A percentile compares a stretch with the other conserved stretches of the same genome.
Conservation (phyloP, 2,329 filamentous ascomycete species). For the Fusarium burgessii region DNA sequence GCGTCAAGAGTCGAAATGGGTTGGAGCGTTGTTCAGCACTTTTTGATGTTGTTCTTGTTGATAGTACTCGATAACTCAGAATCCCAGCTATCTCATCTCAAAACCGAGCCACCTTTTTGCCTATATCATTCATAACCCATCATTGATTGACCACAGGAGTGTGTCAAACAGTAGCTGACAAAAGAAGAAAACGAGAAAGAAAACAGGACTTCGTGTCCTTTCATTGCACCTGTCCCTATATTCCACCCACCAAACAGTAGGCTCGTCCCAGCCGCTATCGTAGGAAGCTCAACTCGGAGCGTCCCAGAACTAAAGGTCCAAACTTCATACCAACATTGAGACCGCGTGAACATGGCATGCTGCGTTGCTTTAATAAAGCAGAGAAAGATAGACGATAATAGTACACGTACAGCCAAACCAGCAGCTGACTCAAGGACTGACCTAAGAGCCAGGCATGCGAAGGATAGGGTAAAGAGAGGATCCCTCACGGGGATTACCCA, state of each 20-base stretch:
- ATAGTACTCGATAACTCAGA: constrained; percentile 5
- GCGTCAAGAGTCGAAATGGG: background rate
- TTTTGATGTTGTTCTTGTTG: constrained; percentile 17
- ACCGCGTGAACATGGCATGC: constrained; percentile 5
- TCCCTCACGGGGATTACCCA: constrained; percentile 46
- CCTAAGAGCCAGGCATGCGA: constrained; percentile 53
- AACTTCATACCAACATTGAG: constrained; percentile 1
- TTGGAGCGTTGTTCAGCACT: background rate
- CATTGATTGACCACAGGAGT: constrained; percentile 10
- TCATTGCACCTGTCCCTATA: constrained; percentile 2
- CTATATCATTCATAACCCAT: constrained; percentile 28
- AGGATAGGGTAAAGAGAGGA: constrained; percentile 57
- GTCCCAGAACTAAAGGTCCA: constrained; percentile 6
- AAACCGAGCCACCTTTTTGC: constrained; percentile 26
- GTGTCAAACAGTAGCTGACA: constrained; percentile 2
- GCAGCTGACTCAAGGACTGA: constrained; percentile 8
- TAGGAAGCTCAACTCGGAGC: constrained; percentile 1
- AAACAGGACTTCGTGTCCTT: background rate
- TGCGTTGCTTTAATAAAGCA: constrained; percentile 3
- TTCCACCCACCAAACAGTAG: constrained; percentile 6
- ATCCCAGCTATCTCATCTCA: constrained; percentile 1
- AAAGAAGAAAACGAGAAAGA: constrained; percentile 15
- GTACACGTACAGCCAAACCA: constrained; percentile 42
- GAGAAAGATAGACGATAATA: constrained; percentile 25
- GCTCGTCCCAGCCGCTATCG: background rate